Conservation (phyloP, 495 filamentous ascomycete species). For the Penicillium daleae region DNA sequence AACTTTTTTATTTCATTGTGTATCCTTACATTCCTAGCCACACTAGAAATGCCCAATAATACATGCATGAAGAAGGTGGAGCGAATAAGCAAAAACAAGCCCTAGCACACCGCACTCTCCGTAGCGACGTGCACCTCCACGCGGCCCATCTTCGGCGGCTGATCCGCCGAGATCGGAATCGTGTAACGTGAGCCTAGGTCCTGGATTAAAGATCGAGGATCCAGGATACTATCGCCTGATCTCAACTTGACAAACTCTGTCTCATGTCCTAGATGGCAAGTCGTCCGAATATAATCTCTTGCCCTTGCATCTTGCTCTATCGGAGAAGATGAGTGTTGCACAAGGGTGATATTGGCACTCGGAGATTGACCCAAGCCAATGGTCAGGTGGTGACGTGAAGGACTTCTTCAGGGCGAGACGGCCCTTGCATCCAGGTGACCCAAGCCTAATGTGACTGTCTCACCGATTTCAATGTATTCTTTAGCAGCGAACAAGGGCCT, state of each 20-base stretch:
- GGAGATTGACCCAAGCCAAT: not conserved
- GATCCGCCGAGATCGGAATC: constrained; percentile 8
- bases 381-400: not conserved
- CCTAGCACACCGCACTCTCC: constrained; percentile 10
- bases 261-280: not conserved
- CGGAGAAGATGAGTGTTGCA: not conserved
- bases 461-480: not conserved
- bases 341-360: constrained; percentile 2
- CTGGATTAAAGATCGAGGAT: constrained; percentile 2
- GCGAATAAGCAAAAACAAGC: not conserved
- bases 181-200: constrained; percentile 8
- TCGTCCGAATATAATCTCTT: not conserved
- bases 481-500: not conserved
- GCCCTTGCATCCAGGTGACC: not conserved
- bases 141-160: not conserved
- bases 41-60: not conserved
- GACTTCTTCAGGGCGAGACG: not conserved
- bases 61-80: not conserved
- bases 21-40: not conserved
- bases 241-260: not conserved
- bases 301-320: not conserved
- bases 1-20: too few species aligned
- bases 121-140: constrained; percentile 3
- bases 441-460: not conserved
- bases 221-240: not conserved